Base-by-base conservation (phyloP, 2,329 filamentous ascomycete species). In the Ascosphaera acerosa region DNA sequence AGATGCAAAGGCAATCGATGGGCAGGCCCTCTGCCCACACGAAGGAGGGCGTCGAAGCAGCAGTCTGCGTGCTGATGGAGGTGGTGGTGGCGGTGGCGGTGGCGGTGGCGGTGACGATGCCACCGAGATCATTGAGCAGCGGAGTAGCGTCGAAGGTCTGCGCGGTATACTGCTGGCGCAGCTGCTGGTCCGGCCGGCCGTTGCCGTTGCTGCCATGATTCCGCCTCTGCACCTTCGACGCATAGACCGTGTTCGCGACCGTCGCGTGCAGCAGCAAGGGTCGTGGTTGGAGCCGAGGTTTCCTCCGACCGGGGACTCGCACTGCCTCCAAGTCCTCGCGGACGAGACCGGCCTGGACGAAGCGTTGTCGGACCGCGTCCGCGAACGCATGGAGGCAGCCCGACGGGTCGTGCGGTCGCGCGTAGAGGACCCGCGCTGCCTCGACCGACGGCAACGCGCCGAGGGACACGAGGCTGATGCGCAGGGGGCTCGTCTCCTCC, bases 231-330 rank as follows among this genome's bases (percentile, higher is more conserved):
- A 41, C 40, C 4, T 45, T 40, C 10, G 39, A 40, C 20, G 48
- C 68, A 46, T 91, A 89, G 10, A 81, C 66, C 0, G 81, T 89
- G 48, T 92, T 91, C 31, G 87, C 53, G 3, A 92, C 55, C 0
- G 84, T 92, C 12, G 77, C 80, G 46, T 92, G 84, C 32, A 92
- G 52, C 14, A 76, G 61, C 37, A 92, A 48, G 4, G 67, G 63
- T 33, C 77, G 55, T 9, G 55, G 31, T 34, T 40, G 44, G 3
- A 31, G 14, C 23, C 16, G 9, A n/a, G 15, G 28, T n/a, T n/a
- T n/a, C 25, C 31, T 30, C 23, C 5, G 23, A 7, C 32, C 10
- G 10, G 10, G 18, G 29, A 10, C 10, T 20, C 10, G 10, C 6
- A 6, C 26, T n/a, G 7, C 7, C 26, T 14, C 12, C 26, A 28